Conservation (phyloP, 1,284 basidiomycete species). For the Trichosporon asahii region DNA sequence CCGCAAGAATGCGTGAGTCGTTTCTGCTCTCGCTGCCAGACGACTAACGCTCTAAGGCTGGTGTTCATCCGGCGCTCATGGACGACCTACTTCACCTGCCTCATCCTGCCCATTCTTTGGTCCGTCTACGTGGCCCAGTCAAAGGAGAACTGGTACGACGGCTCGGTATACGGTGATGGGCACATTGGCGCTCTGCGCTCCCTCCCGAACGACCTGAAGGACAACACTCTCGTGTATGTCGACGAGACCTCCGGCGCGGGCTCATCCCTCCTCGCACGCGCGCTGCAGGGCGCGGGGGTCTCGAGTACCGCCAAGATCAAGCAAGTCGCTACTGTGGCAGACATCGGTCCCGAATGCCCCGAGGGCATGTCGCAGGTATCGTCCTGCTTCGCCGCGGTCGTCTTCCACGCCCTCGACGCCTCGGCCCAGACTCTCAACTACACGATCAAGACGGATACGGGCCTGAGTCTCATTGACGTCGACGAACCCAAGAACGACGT, state of each 20-base stretch:
- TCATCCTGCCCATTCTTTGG: conserved; percentile 66
- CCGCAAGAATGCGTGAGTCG: conserved; percentile 67
- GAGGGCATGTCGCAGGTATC: conserved; percentile 69
- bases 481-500: conserved; percentile 64
- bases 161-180: conserved; percentile 58
- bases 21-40: conserved; percentile 11
- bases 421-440: conserved; percentile 56
- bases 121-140: conserved; percentile 51
- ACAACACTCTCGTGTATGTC: conserved; percentile 62
- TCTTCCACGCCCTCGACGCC: conserved; percentile 62
- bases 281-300: conserved; percentile 55
- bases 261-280: conserved; percentile 57
- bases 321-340: conserved; percentile 53
- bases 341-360: conserved; percentile 62
- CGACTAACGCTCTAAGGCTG: conserved; percentile 29
- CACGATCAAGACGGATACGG: conserved; percentile 65
- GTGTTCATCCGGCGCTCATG: conserved; percentile 38
- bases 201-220: conserved; percentile 58
- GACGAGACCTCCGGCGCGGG: conserved; percentile 49
- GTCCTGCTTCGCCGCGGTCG: conserved; percentile 67
- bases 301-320: conserved; percentile 53
- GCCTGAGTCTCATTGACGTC: conserved; percentile 64
- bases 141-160: conserved; percentile 16
- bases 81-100: conserved; percentile 65
- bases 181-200: conserved; percentile 57